These are phyloP conservation scores for Sarcomyxa edulis DNA, from an alignment of 768 basidiomycete genomes.

Conservation along the genomic window DNA sequence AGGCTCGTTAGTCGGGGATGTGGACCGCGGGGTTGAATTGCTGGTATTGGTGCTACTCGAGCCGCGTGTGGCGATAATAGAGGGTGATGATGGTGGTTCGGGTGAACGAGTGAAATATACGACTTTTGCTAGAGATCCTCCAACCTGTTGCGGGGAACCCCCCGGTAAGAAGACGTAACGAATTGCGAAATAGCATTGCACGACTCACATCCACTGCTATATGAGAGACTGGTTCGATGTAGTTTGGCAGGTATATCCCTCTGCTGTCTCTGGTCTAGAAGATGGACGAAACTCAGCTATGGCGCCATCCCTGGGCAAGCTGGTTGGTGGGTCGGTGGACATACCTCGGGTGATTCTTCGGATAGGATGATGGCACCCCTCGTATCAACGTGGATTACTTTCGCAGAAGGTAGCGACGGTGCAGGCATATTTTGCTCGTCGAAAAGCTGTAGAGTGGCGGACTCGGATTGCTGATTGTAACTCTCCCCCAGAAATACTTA, in stretches of 20 bases:
- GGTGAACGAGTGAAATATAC: slow-evolving; percentile 97
- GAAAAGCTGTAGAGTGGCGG: neutral
- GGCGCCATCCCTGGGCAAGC: slow-evolving; percentile 6
- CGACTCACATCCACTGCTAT: slow-evolving; percentile 91
- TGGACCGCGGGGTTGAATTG: slow-evolving; percentile 36
- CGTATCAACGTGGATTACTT: slow-evolving; percentile 91
- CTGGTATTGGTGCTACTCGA: slow-evolving; percentile 43
- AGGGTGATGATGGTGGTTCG: slow-evolving; percentile 76
- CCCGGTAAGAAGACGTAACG: slow-evolving; percentile 8
- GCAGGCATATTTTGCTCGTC: slow-evolving; percentile 40
- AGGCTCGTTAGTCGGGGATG: slow-evolving; percentile 32
- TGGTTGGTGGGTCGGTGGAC: slow-evolving; percentile 18
- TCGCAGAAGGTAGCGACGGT: slow-evolving; percentile 73
- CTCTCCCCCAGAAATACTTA: neutral
- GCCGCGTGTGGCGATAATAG: slow-evolving; percentile 55
- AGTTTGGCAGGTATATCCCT: slow-evolving; percentile 95
- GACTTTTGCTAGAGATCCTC: slow-evolving; percentile 95
- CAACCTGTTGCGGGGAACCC: slow-evolving; percentile 56
- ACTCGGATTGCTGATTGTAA: neutral
- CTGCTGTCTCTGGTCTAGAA: slow-evolving; percentile 84
- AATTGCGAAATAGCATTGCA: slow-evolving; percentile 4
- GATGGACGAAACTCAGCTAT: slow-evolving; percentile 9
- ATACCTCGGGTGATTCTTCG: slow-evolving; percentile 91
- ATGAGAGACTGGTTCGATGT: slow-evolving; percentile 96
- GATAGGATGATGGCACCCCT: slow-evolving; percentile 89